Evolutionary conservation across 805 yeast genomes (phyloP).

Genomic region (Sugiyamaella smithiae): DNA sequence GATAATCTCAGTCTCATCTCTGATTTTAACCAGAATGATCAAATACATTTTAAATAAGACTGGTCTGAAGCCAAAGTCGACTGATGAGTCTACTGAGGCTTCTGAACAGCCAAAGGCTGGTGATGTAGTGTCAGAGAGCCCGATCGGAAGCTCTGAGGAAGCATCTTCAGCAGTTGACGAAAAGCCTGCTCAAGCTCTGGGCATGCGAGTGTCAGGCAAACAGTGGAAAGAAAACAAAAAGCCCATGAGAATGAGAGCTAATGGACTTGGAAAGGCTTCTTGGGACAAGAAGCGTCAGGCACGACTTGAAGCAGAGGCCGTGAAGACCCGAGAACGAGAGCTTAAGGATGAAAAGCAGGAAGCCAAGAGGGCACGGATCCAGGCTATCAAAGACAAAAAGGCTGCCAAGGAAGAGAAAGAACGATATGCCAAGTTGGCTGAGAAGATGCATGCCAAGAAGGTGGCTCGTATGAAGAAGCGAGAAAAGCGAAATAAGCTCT

Average conservation of each 20-base stretch:
- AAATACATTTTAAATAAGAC: conserved; percentile 18
- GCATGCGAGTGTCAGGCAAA: conserved; percentile 34
- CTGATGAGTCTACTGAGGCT: neutral
- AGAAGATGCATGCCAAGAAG: conserved; percentile 87
- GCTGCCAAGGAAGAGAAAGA: conserved; percentile 85
- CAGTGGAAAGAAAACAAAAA: conserved; percentile 37
- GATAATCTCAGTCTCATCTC: no score
- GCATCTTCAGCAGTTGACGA: neutral
- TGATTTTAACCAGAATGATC: conserved; percentile 12
- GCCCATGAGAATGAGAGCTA: conserved; percentile 32
- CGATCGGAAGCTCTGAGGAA: neutral
- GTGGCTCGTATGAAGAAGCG: conserved; percentile 85
- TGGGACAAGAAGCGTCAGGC: conserved; percentile 70
- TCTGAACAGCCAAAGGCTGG: neutral
- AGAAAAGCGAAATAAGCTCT: conserved; percentile 91
- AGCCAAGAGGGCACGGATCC: conserved; percentile 46
- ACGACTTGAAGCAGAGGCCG: conserved; percentile 60
- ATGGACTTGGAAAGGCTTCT: conserved; percentile 52
- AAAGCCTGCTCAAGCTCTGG: conserved; percentile 13
- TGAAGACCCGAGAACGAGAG: conserved; percentile 65
- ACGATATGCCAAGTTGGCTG: conserved; percentile 76
- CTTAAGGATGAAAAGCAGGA: conserved; percentile 76
- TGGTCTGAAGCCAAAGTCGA: conserved; percentile 12
- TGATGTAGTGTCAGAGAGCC: neutral
- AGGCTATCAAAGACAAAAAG: conserved; percentile 58